These are phyloP conservation scores for Globisporangium acanthophoron DNA, from an alignment of 352 stramenopile genomes.

Conservation along the genomic window DNA sequence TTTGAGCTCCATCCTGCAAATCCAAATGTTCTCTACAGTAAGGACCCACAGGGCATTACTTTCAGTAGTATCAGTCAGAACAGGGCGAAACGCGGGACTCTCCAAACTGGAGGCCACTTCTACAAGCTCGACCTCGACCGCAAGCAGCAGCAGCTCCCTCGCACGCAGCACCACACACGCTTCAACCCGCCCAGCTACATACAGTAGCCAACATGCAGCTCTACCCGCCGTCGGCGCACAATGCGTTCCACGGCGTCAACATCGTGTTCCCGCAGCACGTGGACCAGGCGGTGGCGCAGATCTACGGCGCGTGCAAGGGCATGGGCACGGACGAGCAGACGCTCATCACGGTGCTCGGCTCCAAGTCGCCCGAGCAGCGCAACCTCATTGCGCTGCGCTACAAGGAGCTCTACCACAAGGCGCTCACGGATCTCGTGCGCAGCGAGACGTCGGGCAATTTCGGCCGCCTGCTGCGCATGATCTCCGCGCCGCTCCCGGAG, in stretches of 20 bases:
- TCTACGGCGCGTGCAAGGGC: constrained; percentile 57
- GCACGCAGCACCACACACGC: neutral
- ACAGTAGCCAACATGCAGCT: constrained; percentile 27
- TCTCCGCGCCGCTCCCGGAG: constrained; percentile 64
- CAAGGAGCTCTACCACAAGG: constrained; percentile 55
- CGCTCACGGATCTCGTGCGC: constrained; percentile 49
- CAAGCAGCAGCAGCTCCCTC: neutral
- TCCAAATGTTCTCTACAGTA: neutral
- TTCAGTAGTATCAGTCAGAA: neutral
- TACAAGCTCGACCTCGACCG: neutral
- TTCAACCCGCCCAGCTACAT: neutral
- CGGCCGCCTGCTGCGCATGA: constrained; percentile 59
- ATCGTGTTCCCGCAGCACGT: constrained; percentile 44
- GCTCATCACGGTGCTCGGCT: constrained; percentile 60
- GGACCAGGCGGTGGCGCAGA: constrained; percentile 63
- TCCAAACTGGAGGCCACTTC: too few relatives aligned
- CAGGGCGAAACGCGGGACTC: too few relatives aligned
- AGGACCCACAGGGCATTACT: neutral
- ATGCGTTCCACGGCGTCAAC: constrained; percentile 41
- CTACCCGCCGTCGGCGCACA: constrained; percentile 54
- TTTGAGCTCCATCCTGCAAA: neutral
- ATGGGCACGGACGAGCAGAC: constrained; percentile 72
- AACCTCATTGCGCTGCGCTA: constrained; percentile 68
- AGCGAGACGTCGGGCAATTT: constrained; percentile 78
- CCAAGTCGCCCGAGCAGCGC: constrained; percentile 61